phyloP scores from a whole-genome alignment of 1,139 yeast species.

The Debaryomyces subglobosus region DNA sequence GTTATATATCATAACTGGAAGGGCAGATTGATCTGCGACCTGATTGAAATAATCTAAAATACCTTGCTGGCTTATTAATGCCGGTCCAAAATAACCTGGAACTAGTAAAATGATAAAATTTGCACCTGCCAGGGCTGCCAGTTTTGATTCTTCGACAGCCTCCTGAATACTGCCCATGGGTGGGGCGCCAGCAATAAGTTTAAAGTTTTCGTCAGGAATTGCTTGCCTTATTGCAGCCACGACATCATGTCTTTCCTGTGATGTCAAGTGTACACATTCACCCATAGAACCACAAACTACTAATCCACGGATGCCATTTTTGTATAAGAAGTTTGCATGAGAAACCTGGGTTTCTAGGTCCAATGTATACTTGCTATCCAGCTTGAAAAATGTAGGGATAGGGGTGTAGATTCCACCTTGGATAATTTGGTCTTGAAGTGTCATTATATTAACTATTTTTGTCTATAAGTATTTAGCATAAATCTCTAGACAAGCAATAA shows the following conservation, averaged over 20 bases:
- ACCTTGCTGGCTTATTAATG: conserved; percentile 35
- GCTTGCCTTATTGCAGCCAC: conserved; percentile 25
- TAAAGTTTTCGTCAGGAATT: conserved; percentile 30
- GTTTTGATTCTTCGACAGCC: conserved; percentile 30
- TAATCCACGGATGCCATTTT: conserved; percentile 48
- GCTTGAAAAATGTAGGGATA: conserved; percentile 49
- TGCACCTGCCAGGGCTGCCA: conserved; percentile 37
- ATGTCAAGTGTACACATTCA: conserved; percentile 39
- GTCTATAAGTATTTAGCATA: neutral
- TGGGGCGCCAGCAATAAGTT: conserved; percentile 41
- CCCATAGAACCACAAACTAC: conserved; percentile 54
- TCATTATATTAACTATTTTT: neutral
- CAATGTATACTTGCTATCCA: conserved; percentile 35
- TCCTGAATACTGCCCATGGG: conserved; percentile 31
- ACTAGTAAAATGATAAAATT: conserved; percentile 32
- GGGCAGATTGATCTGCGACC: conserved; percentile 30
- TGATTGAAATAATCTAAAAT: conserved; percentile 31
- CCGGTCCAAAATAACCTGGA: conserved; percentile 37
- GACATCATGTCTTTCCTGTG: conserved; percentile 34
- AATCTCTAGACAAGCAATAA: neutral
- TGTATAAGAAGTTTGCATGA: conserved; percentile 44
- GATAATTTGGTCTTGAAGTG: conserved; percentile 3
- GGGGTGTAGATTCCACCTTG: conserved; percentile 48
- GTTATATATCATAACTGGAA: conserved; percentile 35
- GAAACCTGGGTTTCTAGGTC: conserved; percentile 47